phyloP scores from a whole-genome alignment of 495 filamentous ascomycete species.

The Daldinia childiae region DNA sequence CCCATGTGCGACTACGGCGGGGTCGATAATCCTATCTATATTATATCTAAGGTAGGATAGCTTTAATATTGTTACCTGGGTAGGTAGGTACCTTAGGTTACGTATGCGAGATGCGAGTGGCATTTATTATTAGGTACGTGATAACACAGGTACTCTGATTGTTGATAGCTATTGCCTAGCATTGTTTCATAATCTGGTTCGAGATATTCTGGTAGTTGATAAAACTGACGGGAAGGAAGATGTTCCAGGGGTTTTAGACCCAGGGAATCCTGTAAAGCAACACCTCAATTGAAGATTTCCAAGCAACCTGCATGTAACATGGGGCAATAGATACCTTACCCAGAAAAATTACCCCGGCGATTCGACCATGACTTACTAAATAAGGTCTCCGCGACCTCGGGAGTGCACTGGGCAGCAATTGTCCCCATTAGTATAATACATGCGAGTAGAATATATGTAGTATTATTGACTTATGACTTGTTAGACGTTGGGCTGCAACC shows the following conservation, averaged over 20 bases:
- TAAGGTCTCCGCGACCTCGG: conserved; percentile 19
- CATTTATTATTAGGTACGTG: background rate
- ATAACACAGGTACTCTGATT: background rate
- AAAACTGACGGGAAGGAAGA: background rate
- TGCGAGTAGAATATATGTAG: conserved; percentile 19
- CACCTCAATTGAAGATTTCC: conserved; percentile 7
- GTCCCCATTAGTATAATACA: conserved; percentile 19
- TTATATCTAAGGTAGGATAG: background rate
- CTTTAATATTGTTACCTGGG: background rate
- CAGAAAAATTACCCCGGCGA: conserved; percentile 21
- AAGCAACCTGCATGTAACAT: conserved; percentile 20
- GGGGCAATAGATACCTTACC: conserved; percentile 33
- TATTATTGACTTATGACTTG: conserved; percentile 15
- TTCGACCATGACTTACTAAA: conserved; percentile 23
- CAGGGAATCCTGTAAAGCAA: background rate
- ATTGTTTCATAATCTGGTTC: background rate
- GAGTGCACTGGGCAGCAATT: conserved; percentile 38
- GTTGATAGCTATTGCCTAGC: background rate
- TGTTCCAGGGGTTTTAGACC: background rate
- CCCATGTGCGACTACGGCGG: background rate
- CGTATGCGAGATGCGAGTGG: background rate
- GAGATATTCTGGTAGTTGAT: background rate
- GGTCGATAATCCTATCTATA: background rate
- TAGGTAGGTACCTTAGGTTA: background rate
- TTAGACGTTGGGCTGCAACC: conserved; percentile 37